phyloP scores from a whole-genome alignment of 2,329 filamentous ascomycete genomes.

The Alternaria longipes region DNA sequence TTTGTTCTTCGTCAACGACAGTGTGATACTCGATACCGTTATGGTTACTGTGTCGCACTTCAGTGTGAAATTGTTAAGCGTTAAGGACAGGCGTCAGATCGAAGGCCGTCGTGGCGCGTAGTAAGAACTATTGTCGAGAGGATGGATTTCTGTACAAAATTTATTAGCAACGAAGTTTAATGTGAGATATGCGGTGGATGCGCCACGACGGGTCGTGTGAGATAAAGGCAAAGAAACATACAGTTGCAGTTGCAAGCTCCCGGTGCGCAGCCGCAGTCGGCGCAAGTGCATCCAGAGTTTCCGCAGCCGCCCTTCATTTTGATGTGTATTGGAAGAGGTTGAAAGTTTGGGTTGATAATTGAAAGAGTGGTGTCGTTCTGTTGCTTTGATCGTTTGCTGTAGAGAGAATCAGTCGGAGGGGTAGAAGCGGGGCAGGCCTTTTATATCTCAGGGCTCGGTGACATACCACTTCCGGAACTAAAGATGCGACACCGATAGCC shows the following conservation, averaged over 20 bases:
- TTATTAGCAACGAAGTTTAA: neutral
- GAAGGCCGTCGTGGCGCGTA: constrained; percentile 1
- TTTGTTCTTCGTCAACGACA: neutral
- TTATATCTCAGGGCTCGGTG: constrained; percentile 20
- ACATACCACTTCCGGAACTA: constrained; percentile 23
- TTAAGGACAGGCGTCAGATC: constrained; percentile 12
- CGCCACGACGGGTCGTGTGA: neutral
- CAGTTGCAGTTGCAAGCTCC: constrained; percentile 45
- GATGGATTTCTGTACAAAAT: neutral
- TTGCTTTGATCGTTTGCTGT: constrained; percentile 21
- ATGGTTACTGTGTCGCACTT: constrained; percentile 6
- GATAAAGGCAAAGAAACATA: constrained; percentile 6
- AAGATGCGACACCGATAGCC: constrained; percentile 28
- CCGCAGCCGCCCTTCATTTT: constrained; percentile 48
- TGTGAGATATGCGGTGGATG: neutral
- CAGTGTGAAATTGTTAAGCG: neutral
- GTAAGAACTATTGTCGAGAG: neutral
- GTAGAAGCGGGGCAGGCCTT: constrained; percentile 26
- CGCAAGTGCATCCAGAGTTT: constrained; percentile 47
- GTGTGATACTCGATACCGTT: constrained; percentile 1
- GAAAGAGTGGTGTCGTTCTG: constrained; percentile 10
- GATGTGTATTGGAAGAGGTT: constrained; percentile 18
- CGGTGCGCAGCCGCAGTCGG: constrained; percentile 45
- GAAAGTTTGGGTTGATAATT: constrained; percentile 15
- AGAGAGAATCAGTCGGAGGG: constrained; percentile 18